These are phyloP conservation scores for Trichoderma endophyticum DNA, from an alignment of 2,329 filamentous ascomycete genomes.

Conservation along the genomic window DNA sequence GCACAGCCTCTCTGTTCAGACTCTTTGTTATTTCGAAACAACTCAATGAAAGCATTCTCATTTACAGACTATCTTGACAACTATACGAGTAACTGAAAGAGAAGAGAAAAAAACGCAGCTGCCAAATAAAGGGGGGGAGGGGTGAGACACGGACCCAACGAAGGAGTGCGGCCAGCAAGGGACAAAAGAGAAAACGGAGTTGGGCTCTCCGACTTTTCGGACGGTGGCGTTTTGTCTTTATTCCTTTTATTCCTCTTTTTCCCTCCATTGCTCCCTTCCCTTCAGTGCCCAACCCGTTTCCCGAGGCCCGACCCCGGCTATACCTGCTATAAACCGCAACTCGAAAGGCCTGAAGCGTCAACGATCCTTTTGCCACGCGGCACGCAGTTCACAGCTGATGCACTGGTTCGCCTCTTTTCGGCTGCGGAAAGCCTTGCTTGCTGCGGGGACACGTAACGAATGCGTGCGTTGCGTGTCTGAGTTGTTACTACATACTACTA, in stretches of 20 bases:
- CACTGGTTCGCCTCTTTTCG: constrained; percentile 11
- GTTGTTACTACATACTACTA: neutral
- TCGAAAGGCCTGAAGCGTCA: neutral
- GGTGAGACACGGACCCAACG: neutral
- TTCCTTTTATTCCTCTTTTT: neutral
- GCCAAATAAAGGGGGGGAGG: neutral
- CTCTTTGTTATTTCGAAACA: neutral
- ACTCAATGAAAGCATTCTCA: neutral
- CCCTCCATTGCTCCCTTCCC: neutral
- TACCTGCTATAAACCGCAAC: neutral
- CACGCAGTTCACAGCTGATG: constrained; percentile 8
- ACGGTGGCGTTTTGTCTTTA: neutral
- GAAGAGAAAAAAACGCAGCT: neutral
- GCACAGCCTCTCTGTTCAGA: neutral
- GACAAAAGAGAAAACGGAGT: neutral
- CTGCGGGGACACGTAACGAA: constrained; percentile 12
- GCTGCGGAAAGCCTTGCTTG: neutral
- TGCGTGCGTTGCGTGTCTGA: neutral
- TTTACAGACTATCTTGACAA: neutral
- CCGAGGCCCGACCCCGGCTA: neutral
- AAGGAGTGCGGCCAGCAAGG: neutral
- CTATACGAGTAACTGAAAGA: neutral
- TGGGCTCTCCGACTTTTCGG: neutral
- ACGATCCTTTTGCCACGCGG: neutral
- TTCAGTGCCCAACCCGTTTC: neutral